These are phyloP conservation scores for Sanghuangporus sanghuang DNA, from an alignment of 1,284 basidiomycete species.

Conservation along the genomic window DNA sequence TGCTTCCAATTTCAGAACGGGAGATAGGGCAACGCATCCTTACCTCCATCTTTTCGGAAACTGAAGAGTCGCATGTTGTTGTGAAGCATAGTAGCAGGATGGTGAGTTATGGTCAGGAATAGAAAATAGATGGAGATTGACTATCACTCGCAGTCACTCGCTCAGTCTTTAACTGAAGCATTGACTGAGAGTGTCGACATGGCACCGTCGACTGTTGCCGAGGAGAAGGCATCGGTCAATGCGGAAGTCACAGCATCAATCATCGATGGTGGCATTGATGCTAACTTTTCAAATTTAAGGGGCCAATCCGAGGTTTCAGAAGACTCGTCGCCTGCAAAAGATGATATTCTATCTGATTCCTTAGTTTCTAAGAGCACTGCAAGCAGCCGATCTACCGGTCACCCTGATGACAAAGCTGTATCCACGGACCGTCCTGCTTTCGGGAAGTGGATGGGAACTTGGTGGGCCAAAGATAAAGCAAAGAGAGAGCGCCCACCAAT, in stretches of 20 bases:
- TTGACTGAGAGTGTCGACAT: constrained; percentile 15
- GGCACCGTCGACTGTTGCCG: background rate
- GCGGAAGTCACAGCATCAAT: background rate
- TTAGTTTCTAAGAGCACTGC: constrained; percentile 9
- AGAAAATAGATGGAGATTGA: constrained; percentile 4
- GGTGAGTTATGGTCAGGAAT: constrained; percentile 36
- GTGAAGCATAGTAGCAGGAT: constrained; percentile 48
- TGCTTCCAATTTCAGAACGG: constrained; percentile 54
- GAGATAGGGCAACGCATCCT: constrained; percentile 60
- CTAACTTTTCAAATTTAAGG: background rate
- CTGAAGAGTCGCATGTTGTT: constrained; percentile 46
- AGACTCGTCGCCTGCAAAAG: background rate
- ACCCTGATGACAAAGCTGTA: background rate
- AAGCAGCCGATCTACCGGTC: constrained; percentile 14
- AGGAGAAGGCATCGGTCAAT: background rate
- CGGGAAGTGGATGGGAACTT: constrained; percentile 66
- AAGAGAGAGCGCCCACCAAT: constrained; percentile 21
- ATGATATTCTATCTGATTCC: constrained; percentile 7
- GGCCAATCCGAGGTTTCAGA: background rate
- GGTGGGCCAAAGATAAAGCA: constrained; percentile 44
- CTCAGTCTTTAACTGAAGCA: constrained; percentile 54
- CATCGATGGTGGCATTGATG: background rate
- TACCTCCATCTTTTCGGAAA: constrained; percentile 57
- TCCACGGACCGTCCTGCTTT: constrained; percentile 32
- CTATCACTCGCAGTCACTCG: constrained; percentile 10